phyloP scores from a whole-genome alignment of 73 alveolate genomes.

The Blepharisma stoltei region DNA sequence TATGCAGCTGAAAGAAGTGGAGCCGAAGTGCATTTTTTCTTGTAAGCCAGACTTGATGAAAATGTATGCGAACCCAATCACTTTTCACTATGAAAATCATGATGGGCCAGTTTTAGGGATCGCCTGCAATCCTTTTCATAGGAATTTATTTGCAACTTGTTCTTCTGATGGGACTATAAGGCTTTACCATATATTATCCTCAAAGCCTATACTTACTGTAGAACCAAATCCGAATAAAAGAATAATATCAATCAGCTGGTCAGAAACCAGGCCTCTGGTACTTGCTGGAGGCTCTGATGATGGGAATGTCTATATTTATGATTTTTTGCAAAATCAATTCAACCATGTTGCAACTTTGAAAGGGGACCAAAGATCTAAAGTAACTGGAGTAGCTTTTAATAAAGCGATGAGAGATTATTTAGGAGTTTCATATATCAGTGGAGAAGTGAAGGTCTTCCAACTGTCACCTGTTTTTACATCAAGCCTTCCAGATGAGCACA shows the following conservation, averaged over 20 bases:
- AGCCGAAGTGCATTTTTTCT: conserved; percentile 45
- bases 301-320: conserved; percentile 59
- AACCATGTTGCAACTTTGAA: conserved; percentile 41
- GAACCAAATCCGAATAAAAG: conserved; percentile 56
- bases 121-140: conserved; percentile 51
- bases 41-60: conserved; percentile 55
- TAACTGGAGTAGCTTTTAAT: conserved; percentile 35
- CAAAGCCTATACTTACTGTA: conserved; percentile 37
- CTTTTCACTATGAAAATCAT: conserved; percentile 52
- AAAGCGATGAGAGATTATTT: conserved; percentile 56
- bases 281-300: conserved; percentile 53
- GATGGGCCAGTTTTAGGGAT: conserved; percentile 46
- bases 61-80: conserved; percentile 50
- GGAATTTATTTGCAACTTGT: conserved; percentile 43
- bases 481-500: not conserved
- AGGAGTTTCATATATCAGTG: conserved; percentile 54
- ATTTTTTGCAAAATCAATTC: conserved; percentile 37
- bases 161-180: conserved; percentile 49
- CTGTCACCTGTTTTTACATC: conserved; percentile 9
- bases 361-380: conserved; percentile 28
- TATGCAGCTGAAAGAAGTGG: conserved; percentile 53
- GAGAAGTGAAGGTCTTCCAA: conserved; percentile 40
- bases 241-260: conserved; percentile 41
- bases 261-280: conserved; percentile 57
- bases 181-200: conserved; percentile 34